Evolutionary conservation across 1,139 yeast genomes (phyloP), one percentile per base, ranked within the genome.

Genomic region (Candida sp.): DNA sequence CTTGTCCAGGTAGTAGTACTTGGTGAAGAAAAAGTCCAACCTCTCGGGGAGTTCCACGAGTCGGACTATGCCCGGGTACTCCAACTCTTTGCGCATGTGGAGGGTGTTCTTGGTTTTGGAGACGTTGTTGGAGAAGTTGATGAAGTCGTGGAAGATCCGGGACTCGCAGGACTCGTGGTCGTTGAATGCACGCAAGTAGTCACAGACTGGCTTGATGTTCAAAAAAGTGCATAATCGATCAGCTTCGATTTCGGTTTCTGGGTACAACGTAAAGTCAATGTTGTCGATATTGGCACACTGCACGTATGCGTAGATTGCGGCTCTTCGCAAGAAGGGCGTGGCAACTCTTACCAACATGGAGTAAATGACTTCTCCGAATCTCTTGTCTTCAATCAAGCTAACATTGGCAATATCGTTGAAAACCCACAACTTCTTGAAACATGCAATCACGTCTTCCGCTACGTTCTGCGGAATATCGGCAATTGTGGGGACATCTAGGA

Each of bases 291-390:
- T 77, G 1, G 91, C 87, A 66, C 85, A 84, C 42, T 77, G 70
- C 6, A 86, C 83, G 63, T 69, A 78, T 0, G 85, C 75, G 57
- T 81, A 82, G 4, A 91, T 81, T 2, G 90, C 81, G 5, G 84
- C 75, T 58, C 85, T 81, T 57, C 97, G 78, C 55, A 90, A 71
- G 57, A 88, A 89, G 12, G 93, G 91, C 0, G 89, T 81, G 5
- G 79, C 67, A 1, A 85, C 68, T 60, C 84, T 84, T 12, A 80
- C 65, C 42, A 87, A 50, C 81, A 88, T 76, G 0, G 88, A 73
- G 59, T 78, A 84, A 2, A 86, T 58, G 0, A 81, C 71, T 39
- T 65, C 53, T 0, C 78, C 78, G 57, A 73, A 66, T 28, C 53
- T 62, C 3, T 60, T 51, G 47, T 60, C 62, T 39, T 61, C 57